A percentile compares a stretch with the other conserved stretches of the same genome.
Conservation (phyloP, 768 basidiomycete species). For the Podaxis mareebaensis region DNA sequence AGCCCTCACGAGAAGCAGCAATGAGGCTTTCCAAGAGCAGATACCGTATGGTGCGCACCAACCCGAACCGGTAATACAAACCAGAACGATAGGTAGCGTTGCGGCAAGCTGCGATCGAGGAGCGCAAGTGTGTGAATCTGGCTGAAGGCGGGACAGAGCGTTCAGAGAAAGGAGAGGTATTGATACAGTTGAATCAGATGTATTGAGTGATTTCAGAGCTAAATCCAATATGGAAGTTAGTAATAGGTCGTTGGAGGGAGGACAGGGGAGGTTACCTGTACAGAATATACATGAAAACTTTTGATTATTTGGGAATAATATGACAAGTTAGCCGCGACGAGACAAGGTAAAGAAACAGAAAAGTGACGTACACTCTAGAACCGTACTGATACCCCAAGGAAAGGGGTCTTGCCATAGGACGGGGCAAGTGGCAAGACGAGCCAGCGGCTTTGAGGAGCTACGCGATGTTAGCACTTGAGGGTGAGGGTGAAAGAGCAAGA, state of each 20-base stretch:
- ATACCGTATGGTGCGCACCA: background rate
- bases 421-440: background rate
- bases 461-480: background rate
- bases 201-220: slow-evolving; percentile 2
- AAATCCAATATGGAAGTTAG: slow-evolving; percentile 10
- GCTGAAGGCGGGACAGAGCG: background rate
- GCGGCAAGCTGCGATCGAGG: background rate
- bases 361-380: background rate
- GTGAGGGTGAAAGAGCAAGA: background rate
- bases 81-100: background rate
- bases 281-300: background rate
- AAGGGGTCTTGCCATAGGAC: background rate
- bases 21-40: slow-evolving; percentile 8
- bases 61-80: slow-evolving; percentile 7
- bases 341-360: background rate
- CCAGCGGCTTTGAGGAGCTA: background rate
- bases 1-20: background rate
- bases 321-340: background rate
- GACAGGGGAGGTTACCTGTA: background rate
- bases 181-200: background rate
- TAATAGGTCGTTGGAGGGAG: background rate
- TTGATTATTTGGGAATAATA: background rate
- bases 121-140: background rate
- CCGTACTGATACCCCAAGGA: background rate
- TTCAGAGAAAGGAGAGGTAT: background rate